Base-by-base conservation (phyloP, 2,329 filamentous ascomycete genomes). In the Epichloe gansuensis region DNA sequence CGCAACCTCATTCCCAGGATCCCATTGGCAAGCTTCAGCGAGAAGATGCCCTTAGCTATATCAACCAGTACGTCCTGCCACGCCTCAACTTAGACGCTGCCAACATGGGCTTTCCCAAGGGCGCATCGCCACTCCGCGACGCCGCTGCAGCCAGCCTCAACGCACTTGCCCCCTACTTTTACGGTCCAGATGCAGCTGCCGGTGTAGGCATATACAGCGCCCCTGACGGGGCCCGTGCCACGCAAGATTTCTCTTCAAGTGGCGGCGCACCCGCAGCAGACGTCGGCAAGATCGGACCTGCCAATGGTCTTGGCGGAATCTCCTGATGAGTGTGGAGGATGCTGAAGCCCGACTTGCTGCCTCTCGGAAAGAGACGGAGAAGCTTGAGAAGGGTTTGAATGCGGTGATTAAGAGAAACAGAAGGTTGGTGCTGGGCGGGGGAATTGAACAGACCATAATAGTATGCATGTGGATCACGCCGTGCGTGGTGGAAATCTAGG, bases 21-120 rank as follows among this genome's bases (percentile, higher is more conserved):
- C 79, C 81, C 1, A 74, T 83, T 28, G 75, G 75, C 57, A 84
- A 84, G 69, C 80, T 85, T 58, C 80, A 82, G 64, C 76, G 80
- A 12, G 81, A 85, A 59, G 81, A 84, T 61, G 80, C 80, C 0
- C 75, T 85, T 42, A 78, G 76, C 63, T 85, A 83, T 65, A 83
- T 85, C 66, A 85, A 85, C 64, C 81, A 85, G 64, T 83, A 82
- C 57, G 79, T 85, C 2, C 70, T 85, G 37, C 81, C 82, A 17
- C 75, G 76, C 4, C 70, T 81, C 15, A 80, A 79, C 57, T 68
- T 80, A 2, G 75, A 75, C 41, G 72, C 70, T 31, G 71, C 72
- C 52, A 76, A 75, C 54, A 67, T 72, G 60, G 68, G 68, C 5
- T 63, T 66, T 25, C 61, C 69, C 11, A 72, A 71, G 57, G 67